phyloP scores from a whole-genome alignment of 2,329 filamentous ascomycete genomes.

The Beauveria pseudobassiana region DNA sequence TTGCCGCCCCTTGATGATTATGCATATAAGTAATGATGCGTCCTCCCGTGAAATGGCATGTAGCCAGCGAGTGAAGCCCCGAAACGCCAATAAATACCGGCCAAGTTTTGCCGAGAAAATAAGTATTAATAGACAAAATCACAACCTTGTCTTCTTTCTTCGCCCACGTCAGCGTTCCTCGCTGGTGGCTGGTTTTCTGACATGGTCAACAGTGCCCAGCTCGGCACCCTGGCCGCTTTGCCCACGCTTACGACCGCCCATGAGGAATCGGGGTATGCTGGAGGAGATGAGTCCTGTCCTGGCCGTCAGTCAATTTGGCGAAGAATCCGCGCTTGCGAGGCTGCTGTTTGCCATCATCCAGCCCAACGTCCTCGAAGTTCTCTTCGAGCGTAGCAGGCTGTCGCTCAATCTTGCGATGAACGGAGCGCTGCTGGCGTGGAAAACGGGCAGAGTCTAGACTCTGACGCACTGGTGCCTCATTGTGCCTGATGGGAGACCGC shows the following conservation, averaged over 20 bases:
- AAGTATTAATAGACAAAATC: not conserved
- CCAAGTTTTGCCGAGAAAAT: not conserved
- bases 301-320: conserved; percentile 60
- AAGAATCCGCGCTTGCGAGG: conserved; percentile 63
- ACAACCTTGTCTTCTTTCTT: not conserved
- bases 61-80: not conserved
- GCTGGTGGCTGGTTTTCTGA: conserved; percentile 15
- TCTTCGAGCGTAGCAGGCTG: conserved; percentile 66
- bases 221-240: conserved; percentile 61
- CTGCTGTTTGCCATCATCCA: conserved; percentile 62
- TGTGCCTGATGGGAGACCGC: conserved; percentile 62
- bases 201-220: conserved; percentile 54
- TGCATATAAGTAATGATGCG: not conserved
- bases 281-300: conserved; percentile 29
- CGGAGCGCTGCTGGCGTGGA: conserved; percentile 53
- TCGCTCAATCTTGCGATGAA: conserved; percentile 50
- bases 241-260: conserved; percentile 64
- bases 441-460: conserved; percentile 71
- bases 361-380: conserved; percentile 80
- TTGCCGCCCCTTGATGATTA: not conserved
- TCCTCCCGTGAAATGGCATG: not conserved
- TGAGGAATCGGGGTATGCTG: conserved; percentile 52
- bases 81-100: conserved; percentile 4
- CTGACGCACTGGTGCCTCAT: conserved; percentile 59
- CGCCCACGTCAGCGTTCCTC: not conserved